Conservation (phyloP, 73 alveolate genomes). For the Paramecium octaurelia region DNA sequence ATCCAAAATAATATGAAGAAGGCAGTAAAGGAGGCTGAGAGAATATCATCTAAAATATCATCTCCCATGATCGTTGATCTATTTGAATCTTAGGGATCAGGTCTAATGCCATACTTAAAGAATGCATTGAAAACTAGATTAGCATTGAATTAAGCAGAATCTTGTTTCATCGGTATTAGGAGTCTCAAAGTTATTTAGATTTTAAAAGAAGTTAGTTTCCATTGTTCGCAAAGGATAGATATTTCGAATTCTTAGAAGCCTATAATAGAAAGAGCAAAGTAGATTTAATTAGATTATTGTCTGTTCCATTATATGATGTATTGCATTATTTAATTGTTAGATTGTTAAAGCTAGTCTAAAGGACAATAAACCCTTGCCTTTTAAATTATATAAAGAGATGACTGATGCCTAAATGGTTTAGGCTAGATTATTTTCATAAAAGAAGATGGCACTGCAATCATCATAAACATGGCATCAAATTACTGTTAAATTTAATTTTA, state of each 20-base stretch:
- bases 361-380: constrained; percentile 50
- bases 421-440: constrained; percentile 53
- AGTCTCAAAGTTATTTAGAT: neutral
- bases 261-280: constrained; percentile 54
- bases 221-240: constrained; percentile 55
- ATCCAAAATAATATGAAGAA: neutral
- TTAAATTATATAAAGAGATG: constrained; percentile 42
- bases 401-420: constrained; percentile 46
- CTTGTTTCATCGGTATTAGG: neutral
- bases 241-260: constrained; percentile 51
- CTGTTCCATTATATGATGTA: constrained; percentile 59
- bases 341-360: constrained; percentile 25
- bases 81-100: neutral
- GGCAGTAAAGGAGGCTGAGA: neutral
- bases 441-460: constrained; percentile 28
- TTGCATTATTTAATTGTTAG: neutral
- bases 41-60: constrained; percentile 28
- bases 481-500: constrained; percentile 45
- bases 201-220: constrained; percentile 45
- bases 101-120: neutral
- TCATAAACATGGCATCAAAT: constrained; percentile 57
- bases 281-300: constrained; percentile 51
- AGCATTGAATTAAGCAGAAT: constrained; percentile 51
- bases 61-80: constrained; percentile 20
- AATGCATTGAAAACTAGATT: constrained; percentile 42